Conservation (phyloP, 2,329 filamentous ascomycete genomes). For the Coleophoma cylindrospora region DNA sequence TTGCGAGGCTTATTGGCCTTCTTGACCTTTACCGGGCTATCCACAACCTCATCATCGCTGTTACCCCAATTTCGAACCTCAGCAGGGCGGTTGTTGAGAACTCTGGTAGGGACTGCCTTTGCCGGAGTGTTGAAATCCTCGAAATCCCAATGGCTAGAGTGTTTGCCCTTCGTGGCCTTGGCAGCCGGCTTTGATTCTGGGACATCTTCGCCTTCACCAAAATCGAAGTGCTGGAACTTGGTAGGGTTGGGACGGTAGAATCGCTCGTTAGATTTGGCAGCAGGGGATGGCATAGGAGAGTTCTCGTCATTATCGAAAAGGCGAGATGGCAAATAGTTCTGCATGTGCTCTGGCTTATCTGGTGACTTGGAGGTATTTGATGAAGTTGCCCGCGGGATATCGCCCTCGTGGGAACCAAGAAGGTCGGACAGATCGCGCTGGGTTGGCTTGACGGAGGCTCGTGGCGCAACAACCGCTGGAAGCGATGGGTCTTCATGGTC, state of each 20-base stretch:
- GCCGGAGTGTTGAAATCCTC: conserved; percentile 81
- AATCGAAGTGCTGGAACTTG: conserved; percentile 84
- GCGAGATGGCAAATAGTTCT: conserved; percentile 58
- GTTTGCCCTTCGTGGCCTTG: conserved; percentile 49
- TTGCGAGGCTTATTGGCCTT: conserved; percentile 65
- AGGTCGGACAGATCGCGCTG: conserved; percentile 68
- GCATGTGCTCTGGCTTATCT: background rate
- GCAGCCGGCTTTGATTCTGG: conserved; percentile 18
- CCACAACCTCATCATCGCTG: conserved; percentile 55
- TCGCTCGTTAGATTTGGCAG: conserved; percentile 34
- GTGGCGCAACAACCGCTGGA: conserved; percentile 52
- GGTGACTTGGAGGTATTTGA: background rate
- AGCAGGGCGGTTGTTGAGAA: conserved; percentile 47
- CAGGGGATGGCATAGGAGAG: conserved; percentile 35
- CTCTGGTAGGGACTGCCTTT: conserved; percentile 59
- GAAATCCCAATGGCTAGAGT: conserved; percentile 78
- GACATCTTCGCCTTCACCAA: conserved; percentile 59
- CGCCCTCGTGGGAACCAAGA: conserved; percentile 42
- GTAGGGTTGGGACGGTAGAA: conserved; percentile 61
- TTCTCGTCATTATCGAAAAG: conserved; percentile 58
- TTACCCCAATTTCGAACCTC: conserved; percentile 77
- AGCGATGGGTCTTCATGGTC: conserved; percentile 46
- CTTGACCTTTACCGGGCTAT: conserved; percentile 53
- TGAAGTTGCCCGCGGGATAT: conserved; percentile 18
- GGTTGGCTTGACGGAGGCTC: conserved; percentile 65